Conservation (phyloP, 2,329 filamentous ascomycete species). For the Xylaria digitata region DNA sequence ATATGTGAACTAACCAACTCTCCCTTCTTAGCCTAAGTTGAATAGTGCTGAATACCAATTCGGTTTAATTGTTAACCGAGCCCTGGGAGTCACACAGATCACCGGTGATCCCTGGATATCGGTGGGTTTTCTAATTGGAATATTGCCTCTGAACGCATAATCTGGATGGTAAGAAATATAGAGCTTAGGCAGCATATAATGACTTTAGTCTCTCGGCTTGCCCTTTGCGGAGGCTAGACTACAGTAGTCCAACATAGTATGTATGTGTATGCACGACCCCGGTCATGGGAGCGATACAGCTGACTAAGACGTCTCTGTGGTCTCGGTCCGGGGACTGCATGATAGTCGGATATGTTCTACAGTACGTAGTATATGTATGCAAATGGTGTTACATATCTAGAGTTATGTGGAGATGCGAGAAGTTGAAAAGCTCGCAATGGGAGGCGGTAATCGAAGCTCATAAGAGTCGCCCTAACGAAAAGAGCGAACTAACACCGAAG, state of each 20-base stretch:
- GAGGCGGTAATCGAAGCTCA: neutral
- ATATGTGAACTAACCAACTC: conserved; percentile 20
- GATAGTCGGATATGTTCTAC: conserved; percentile 15
- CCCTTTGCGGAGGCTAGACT: conserved; percentile 27
- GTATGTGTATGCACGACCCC: conserved; percentile 13
- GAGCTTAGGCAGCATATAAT: neutral
- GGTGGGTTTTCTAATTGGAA: conserved; percentile 20
- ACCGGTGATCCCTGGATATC: neutral
- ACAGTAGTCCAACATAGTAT: conserved; percentile 15
- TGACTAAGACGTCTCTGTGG: conserved; percentile 29
- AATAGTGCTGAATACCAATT: neutral
- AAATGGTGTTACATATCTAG: conserved; percentile 7
- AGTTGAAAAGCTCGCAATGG: neutral
- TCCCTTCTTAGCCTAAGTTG: conserved; percentile 14
- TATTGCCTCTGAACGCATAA: conserved; percentile 5
- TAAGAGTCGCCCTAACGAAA: neutral
- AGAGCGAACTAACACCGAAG: neutral
- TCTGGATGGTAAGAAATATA: conserved; percentile 13
- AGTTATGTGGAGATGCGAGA: conserved; percentile 5
- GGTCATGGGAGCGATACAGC: conserved; percentile 27
- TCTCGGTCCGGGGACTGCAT: conserved; percentile 6
- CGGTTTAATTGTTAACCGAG: conserved; percentile 6
- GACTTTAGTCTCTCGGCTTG: conserved; percentile 26
- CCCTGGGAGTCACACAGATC: neutral
- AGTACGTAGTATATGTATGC: neutral